phyloP scores from a whole-genome alignment of 108 stramenopile genomes.

The Fragilariopsis cylindrus region DNA sequence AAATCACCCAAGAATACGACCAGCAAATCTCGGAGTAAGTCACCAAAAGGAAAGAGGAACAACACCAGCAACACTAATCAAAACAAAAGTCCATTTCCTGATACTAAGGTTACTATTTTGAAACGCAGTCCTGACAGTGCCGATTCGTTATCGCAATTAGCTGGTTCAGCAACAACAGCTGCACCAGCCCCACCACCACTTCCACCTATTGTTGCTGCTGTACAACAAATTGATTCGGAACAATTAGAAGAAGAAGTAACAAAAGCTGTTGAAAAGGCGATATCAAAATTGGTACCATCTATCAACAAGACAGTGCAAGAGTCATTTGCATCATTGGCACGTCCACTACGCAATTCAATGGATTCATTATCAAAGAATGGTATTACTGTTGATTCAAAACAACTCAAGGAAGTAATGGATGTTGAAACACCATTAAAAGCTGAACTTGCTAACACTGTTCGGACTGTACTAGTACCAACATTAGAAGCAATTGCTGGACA shows the following conservation, averaged over 20 bases:
- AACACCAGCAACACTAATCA: constrained; percentile 1
- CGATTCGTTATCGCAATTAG: not conserved
- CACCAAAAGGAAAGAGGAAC: constrained; percentile 46
- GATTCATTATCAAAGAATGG: constrained; percentile 52
- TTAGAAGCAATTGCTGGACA: constrained; percentile 69
- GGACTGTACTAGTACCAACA: constrained; percentile 73
- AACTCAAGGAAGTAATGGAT: constrained; percentile 44
- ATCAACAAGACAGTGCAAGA: constrained; percentile 44
- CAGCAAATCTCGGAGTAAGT: constrained; percentile 11
- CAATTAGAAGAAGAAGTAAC: not conserved
- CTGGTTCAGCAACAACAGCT: constrained; percentile 8
- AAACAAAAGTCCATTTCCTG: constrained; percentile 26
- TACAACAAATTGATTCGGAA: not conserved
- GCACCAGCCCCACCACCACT: constrained; percentile 7
- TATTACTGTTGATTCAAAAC: constrained; percentile 43
- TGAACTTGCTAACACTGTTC: constrained; percentile 56
- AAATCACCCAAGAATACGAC: constrained; percentile 22
- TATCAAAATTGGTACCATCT: constrained; percentile 45
- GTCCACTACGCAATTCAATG: constrained; percentile 48
- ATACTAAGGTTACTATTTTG: constrained; percentile 55
- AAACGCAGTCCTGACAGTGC: constrained; percentile 34
- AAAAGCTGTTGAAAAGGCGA: constrained; percentile 32
- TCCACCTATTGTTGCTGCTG: constrained; percentile 11
- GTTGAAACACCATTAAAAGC: constrained; percentile 47
- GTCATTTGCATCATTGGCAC: constrained; percentile 41